Evolutionary conservation across 2,329 filamentous ascomycete genomes (phyloP).

Genomic region (Aspergillus novofumigatus): DNA sequence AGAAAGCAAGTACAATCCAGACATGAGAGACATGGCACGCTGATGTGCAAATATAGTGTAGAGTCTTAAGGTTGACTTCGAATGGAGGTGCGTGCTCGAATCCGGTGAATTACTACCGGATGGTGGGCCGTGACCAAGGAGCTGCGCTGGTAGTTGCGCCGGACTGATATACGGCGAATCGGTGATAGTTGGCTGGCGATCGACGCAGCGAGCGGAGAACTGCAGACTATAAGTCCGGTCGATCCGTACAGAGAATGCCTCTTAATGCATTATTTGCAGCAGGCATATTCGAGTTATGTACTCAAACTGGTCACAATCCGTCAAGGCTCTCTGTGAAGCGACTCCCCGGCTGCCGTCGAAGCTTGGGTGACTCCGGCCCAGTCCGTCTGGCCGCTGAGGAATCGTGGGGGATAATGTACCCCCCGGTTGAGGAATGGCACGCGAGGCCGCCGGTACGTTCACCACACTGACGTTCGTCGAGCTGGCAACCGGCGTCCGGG

Average conservation of each 20-base stretch:
- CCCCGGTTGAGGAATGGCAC: constrained; percentile 22
- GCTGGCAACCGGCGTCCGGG: constrained; percentile 40
- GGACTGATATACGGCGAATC: not conserved
- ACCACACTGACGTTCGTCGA: constrained; percentile 25
- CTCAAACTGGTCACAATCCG: constrained; percentile 7
- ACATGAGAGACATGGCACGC: constrained; percentile 1
- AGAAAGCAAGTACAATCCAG: constrained; percentile 7
- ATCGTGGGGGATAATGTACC: constrained; percentile 23
- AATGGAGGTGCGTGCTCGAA: not conserved
- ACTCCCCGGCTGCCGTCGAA: constrained; percentile 44
- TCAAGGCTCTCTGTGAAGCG: constrained; percentile 40
- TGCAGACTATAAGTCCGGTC: not conserved
- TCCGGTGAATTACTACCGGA: not conserved
- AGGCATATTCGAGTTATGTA: constrained; percentile 7
- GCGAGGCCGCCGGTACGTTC: constrained; percentile 21
- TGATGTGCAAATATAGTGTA: not conserved
- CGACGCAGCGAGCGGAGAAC: not conserved
- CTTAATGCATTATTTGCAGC: constrained; percentile 4
- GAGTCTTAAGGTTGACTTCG: not conserved
- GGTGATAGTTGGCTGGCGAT: not conserved
- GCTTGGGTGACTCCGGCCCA: constrained; percentile 41
- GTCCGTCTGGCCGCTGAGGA: constrained; percentile 31
- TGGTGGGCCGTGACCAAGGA: not conserved
- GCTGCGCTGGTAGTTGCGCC: not conserved
- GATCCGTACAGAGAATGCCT: not conserved